A percentile compares a stretch with the other conserved stretches of the same genome.
These are phyloP conservation scores for Apostasia shenzhenica DNA, from an alignment of 106 monocot species.

Conservation along the genomic window DNA sequence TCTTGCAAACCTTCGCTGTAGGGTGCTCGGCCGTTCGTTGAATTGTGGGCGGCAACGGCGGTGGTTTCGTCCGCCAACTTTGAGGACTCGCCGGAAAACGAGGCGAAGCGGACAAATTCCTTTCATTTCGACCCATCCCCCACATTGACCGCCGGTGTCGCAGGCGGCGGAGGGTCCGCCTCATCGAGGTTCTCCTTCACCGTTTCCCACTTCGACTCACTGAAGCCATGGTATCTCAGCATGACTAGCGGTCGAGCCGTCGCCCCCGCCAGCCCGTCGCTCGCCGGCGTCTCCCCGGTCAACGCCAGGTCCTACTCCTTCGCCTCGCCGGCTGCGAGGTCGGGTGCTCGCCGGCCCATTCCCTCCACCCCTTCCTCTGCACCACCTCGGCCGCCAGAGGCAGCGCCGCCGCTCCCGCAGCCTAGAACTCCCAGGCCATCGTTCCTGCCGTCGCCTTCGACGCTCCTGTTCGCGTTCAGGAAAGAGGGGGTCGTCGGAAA, in stretches of 20 bases:
- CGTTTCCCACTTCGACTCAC: slow-evolving; percentile 56
- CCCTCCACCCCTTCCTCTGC: slow-evolving; percentile 50
- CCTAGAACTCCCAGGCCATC: slow-evolving; percentile 80
- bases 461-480: slow-evolving; percentile 30
- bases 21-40: slow-evolving; percentile 62
- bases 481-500: slow-evolving; percentile 19
- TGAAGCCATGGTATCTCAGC: slow-evolving; percentile 74
- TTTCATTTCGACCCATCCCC: slow-evolving; percentile 41
- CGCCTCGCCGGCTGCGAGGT: slow-evolving; percentile 41
- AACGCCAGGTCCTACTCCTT: slow-evolving; percentile 51
- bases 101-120: slow-evolving; percentile 21
- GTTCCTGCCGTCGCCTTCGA: slow-evolving; percentile 71
- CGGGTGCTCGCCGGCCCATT: slow-evolving; percentile 4
- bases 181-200: slow-evolving; percentile 82
- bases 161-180: slow-evolving; percentile 18
- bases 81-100: slow-evolving; percentile 18
- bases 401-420: not conserved
- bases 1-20: not conserved
- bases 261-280: slow-evolving; percentile 24
- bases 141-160: not conserved
- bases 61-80: slow-evolving; percentile 29
- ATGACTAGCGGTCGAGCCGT: slow-evolving; percentile 5
- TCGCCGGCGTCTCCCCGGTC: slow-evolving; percentile 27
- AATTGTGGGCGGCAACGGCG: slow-evolving; percentile 28
- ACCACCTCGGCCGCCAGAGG: slow-evolving; percentile 32